A percentile compares a stretch with the other conserved stretches of the same genome.
phyloP scores from a whole-genome alignment of 2,329 filamentous ascomycete genomes.

The Catunica adiposa region DNA sequence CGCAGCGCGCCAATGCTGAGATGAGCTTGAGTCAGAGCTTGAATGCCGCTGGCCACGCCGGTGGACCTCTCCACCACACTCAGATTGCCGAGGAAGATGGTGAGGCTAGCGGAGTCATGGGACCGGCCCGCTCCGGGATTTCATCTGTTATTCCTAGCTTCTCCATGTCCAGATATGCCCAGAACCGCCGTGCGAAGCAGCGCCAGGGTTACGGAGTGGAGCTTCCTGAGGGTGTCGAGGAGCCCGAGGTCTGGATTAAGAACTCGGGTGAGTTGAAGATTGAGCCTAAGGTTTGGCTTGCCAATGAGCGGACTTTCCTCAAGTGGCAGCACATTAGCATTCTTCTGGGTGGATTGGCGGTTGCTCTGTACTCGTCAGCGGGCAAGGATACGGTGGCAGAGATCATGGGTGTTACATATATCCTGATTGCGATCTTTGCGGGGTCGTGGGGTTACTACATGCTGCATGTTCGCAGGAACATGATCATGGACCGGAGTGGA shows the following conservation, averaged over 20 bases:
- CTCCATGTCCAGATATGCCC: slow-evolving; percentile 62
- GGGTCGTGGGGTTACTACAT: slow-evolving; percentile 78
- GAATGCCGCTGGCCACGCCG: slow-evolving; percentile 18
- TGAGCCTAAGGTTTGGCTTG: slow-evolving; percentile 96
- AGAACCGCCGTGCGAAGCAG: slow-evolving; percentile 30
- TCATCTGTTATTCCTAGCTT: slow-evolving; percentile 67
- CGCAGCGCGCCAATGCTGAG: slow-evolving; percentile 19
- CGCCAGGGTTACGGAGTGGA: slow-evolving; percentile 23
- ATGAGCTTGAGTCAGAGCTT: slow-evolving; percentile 15
- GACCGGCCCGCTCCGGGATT: slow-evolving; percentile 25
- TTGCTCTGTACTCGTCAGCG: slow-evolving; percentile 80
- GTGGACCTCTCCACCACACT: slow-evolving; percentile 15
- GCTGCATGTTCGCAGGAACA: slow-evolving; percentile 54
- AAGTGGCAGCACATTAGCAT: slow-evolving; percentile 97
- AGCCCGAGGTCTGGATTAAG: slow-evolving; percentile 82
- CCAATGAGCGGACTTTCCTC: slow-evolving; percentile 94
- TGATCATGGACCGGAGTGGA: slow-evolving; percentile 75
- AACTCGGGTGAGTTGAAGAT: slow-evolving; percentile 82
- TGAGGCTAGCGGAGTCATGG: slow-evolving; percentile 17
- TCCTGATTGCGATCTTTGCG: slow-evolving; percentile 64
- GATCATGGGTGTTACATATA: slow-evolving; percentile 67
- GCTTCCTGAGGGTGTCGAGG: slow-evolving; percentile 73
- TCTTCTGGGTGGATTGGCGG: slow-evolving; percentile 64
- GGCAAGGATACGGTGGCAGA: slow-evolving; percentile 62
- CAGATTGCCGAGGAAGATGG: slow-evolving; percentile 20